Evolutionary conservation across 2,329 filamentous ascomycete genomes (phyloP).

Genomic region (Trichoderma endophyticum): DNA sequence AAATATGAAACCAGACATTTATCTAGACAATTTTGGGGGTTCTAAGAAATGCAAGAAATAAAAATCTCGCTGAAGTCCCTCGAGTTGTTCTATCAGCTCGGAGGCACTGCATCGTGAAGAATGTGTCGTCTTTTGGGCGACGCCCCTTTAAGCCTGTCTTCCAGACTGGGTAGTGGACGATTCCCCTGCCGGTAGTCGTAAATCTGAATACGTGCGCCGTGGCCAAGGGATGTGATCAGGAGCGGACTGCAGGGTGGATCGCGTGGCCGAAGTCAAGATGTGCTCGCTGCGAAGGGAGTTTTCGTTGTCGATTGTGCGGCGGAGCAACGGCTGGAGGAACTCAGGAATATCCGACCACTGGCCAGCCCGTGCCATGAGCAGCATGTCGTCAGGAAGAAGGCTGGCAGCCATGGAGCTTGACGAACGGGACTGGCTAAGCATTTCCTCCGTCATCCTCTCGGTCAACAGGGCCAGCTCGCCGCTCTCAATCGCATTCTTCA

Average conservation of each 20-base stretch:
- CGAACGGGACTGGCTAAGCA: constrained; percentile 31
- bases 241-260: not conserved
- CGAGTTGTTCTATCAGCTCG: not conserved
- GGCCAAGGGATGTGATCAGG: constrained; percentile 19
- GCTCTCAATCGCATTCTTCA: constrained; percentile 66
- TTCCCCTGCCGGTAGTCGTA: constrained; percentile 42
- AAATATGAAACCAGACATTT: not conserved
- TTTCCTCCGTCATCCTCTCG: constrained; percentile 40
- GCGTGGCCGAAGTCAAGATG: constrained; percentile 9
- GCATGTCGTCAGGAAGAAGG: constrained; percentile 50
- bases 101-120: not conserved
- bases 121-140: not conserved
- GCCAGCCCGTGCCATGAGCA: constrained; percentile 53
- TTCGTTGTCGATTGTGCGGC: constrained; percentile 44
- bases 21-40: not conserved
- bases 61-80: not conserved
- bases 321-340: constrained; percentile 51
- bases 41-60: not conserved
- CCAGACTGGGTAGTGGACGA: constrained; percentile 24
- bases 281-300: constrained; percentile 21
- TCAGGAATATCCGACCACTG: constrained; percentile 58
- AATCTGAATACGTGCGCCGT: constrained; percentile 32
- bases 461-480: constrained; percentile 52
- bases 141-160: constrained; percentile 22
- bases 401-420: constrained; percentile 30